Evolutionary conservation across 129 eudicot species (phyloP), one percentile per base, ranked within the genome.

Genomic region (Smallanthus sonchifolius): DNA sequence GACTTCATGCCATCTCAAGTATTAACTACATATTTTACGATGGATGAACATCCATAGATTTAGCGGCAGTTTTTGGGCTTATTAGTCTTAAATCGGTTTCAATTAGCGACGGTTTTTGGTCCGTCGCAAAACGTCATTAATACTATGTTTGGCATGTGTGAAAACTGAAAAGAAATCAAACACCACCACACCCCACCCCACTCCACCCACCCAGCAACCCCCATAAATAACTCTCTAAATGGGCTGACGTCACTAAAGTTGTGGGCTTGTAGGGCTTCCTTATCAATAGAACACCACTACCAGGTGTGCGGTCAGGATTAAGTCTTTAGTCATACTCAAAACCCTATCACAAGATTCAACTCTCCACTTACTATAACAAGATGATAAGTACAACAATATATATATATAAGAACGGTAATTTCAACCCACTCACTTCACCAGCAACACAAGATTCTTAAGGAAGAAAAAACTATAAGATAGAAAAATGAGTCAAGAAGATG

Each of bases 231-330:
- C 63, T 70, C 70, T 78, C 70, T 70, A 70, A 78, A 78, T 78
- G 77, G 81, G 65, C 37, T 62, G 64, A 70, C 65, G 65, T 77
- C 76, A 77, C 68, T 24, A 34, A 43, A 24, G 34, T 34, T 43
- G 75, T 77, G 75, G 68, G 76, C 49, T 68, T 77, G 55, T 78
- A 60, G 77, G 76, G 82, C 43, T 61, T 39, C 82, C 82, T 78
- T 78, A 78, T 78, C 62, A 66, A 45, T 62, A 76, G 57, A 51
- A 67, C 61, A 54, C 80, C 75, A 78, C 74, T 66, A 63, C 37
- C 72, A 70, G 72, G 54, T 70, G 82, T 47, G 69, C 72, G 82
- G 77, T 11, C 7, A 8, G 19, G 77, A 78, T 78, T 7, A 70
- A 48, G 37, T 48, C 65, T 61, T 20, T 65, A 14, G 30, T 78